phyloP scores from a whole-genome alignment of 2,329 filamentous ascomycete genomes.

The Clonostachys sp. region DNA sequence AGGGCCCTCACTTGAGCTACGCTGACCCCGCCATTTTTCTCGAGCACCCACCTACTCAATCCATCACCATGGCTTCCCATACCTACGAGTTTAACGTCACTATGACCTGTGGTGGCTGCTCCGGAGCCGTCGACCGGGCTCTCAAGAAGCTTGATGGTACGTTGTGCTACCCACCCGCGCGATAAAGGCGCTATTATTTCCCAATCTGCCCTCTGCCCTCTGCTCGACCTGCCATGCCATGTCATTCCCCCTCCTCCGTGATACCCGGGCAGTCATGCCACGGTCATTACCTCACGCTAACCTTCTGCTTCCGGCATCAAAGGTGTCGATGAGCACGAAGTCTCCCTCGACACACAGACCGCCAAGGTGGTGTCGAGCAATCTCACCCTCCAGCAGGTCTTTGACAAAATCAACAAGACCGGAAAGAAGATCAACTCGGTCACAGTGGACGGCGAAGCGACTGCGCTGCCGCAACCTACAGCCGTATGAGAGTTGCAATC shows the following conservation, averaged over 20 bases:
- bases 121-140: conserved; percentile 85
- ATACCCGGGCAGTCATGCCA: no score
- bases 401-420: conserved; percentile 89
- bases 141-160: conserved; percentile 87
- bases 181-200: not conserved
- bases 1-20: no score
- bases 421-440: conserved; percentile 85
- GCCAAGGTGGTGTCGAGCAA: conserved; percentile 66
- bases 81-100: conserved; percentile 92
- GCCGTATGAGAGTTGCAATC: no score
- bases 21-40: conserved; percentile 1
- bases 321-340: conserved; percentile 85
- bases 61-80: conserved; percentile 59
- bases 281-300: conserved; percentile 4
- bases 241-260: no score
- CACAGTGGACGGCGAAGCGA: conserved; percentile 57
- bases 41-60: conserved; percentile 1
- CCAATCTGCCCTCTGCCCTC: not conserved
- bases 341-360: conserved; percentile 81
- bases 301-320: conserved; percentile 3
- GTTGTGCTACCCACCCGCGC: conserved; percentile 15
- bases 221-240: not conserved
- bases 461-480: not conserved
- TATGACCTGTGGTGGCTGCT: conserved; percentile 97
- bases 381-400: conserved; percentile 74